Conservation (phyloP, 768 basidiomycete genomes). For the Tricholoma sp. region DNA sequence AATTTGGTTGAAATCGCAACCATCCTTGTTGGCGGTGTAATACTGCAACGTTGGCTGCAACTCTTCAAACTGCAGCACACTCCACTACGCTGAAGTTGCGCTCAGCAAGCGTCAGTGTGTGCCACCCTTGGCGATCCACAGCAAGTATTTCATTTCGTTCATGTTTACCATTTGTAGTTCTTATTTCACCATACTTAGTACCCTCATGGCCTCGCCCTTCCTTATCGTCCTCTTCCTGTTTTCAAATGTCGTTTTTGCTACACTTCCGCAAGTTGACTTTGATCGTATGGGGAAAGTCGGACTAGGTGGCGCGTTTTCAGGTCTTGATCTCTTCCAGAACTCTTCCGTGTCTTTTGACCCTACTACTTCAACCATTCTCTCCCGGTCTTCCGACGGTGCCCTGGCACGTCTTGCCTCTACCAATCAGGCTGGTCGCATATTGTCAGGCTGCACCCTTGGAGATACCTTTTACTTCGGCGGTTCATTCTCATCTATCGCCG, state of each 20-base stretch:
- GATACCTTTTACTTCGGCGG: conserved; percentile 79
- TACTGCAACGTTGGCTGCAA: too few relatives aligned
- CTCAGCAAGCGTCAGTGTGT: background rate
- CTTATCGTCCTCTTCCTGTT: conserved; percentile 15
- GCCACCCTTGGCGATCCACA: background rate
- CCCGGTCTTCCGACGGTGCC: conserved; percentile 59
- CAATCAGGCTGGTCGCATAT: conserved; percentile 72
- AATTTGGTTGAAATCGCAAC: conserved; percentile 14
- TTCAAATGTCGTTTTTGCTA: conserved; percentile 25
- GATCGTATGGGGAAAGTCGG: conserved; percentile 88
- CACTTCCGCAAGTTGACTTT: conserved; percentile 39
- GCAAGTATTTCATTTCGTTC: background rate
- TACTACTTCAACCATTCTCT: conserved; percentile 64
- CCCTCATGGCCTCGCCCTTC: conserved; percentile 12
- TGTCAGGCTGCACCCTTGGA: conserved; percentile 66
- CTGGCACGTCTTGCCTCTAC: conserved; percentile 72
- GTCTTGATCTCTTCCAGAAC: conserved; percentile 72
- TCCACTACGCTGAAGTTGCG: background rate
- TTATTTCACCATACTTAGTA: conserved; percentile 5
- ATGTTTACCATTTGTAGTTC: background rate
- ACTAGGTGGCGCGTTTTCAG: conserved; percentile 83
- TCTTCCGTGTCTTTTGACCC: conserved; percentile 59
- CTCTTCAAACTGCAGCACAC: background rate
- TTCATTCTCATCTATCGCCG: conserved; percentile 69
- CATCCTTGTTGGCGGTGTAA: conserved; percentile 9